Conservation (phyloP, 768 basidiomycete species). For the Serendipita sp. region DNA sequence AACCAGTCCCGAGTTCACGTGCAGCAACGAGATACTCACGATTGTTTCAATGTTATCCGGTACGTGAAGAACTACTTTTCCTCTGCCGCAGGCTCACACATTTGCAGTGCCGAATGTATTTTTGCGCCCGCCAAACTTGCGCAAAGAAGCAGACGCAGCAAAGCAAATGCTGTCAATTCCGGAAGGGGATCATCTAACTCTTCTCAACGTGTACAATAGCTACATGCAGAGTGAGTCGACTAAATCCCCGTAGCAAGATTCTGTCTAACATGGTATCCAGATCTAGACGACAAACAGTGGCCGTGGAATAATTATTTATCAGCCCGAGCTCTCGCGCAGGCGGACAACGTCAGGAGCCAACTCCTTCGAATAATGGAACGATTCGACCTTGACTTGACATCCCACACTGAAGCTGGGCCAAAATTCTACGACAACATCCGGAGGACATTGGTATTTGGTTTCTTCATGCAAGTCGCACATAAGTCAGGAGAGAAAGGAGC, state of each 20-base stretch:
- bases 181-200: constrained; percentile 88
- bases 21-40: constrained; percentile 88
- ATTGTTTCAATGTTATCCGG: constrained; percentile 95
- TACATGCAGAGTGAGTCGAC: constrained; percentile 57
- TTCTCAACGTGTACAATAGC: constrained; percentile 91
- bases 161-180: constrained; percentile 81
- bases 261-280: constrained; percentile 24
- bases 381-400: constrained; percentile 63
- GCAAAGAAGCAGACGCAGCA: constrained; percentile 84
- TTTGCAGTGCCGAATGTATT: constrained; percentile 77
- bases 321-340: constrained; percentile 66
- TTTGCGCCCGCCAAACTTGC: constrained; percentile 73
- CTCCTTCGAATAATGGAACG: constrained; percentile 84
- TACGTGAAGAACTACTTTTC: constrained; percentile 22
- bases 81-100: neutral
- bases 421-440: constrained; percentile 63
- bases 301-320: constrained; percentile 83
- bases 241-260: too few species aligned
- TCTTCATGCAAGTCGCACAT: constrained; percentile 97
- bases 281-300: constrained; percentile 73
- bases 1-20: constrained; percentile 85
- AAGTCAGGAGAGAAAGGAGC: constrained; percentile 80
- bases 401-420: constrained; percentile 44
- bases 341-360: constrained; percentile 86
- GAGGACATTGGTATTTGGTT: constrained; percentile 75